A percentile compares a stretch with the other conserved stretches of the same genome.
phyloP scores from a whole-genome alignment of 371 early-diverging fungal genomes.

The Actinomortierella ambigua region DNA sequence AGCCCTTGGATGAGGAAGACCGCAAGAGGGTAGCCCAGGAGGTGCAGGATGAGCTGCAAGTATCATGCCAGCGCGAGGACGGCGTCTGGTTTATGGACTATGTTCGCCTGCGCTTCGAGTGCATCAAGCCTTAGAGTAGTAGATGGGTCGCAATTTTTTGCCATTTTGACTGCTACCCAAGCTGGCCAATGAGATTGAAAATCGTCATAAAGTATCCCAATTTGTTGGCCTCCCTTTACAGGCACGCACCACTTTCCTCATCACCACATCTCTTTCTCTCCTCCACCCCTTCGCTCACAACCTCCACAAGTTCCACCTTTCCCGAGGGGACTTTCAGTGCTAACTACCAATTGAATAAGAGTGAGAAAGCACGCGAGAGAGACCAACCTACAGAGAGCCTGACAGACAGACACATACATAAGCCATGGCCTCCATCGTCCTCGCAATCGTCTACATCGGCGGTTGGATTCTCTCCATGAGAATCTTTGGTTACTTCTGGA shows the following conservation, averaged over 20 bases:
- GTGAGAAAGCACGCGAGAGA: too few relatives aligned
- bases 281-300: background rate
- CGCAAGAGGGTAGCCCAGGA: slow-evolving; percentile 49
- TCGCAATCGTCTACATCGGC: slow-evolving; percentile 63
- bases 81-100: slow-evolving; percentile 68
- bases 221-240: too few relatives aligned
- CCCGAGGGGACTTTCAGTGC: too few relatives aligned
- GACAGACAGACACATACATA: slow-evolving; percentile 12
- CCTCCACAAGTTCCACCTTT: too few relatives aligned
- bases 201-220: too few relatives aligned
- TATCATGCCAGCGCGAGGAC: slow-evolving; percentile 54
- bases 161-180: background rate
- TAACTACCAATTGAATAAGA: too few relatives aligned
- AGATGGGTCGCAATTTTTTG: background rate
- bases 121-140: slow-evolving; percentile 7
- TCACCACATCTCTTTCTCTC: background rate
- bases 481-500: slow-evolving; percentile 59
- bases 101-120: slow-evolving; percentile 54
- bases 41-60: slow-evolving; percentile 55
- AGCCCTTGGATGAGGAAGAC: slow-evolving; percentile 50
- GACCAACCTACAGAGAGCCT: too few relatives aligned
- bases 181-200: too few relatives aligned
- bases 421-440: slow-evolving; percentile 49
- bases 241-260: too few relatives aligned
- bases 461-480: slow-evolving; percentile 70